Conservation (phyloP, 768 basidiomycete species). For the Termitomyces sp. region DNA sequence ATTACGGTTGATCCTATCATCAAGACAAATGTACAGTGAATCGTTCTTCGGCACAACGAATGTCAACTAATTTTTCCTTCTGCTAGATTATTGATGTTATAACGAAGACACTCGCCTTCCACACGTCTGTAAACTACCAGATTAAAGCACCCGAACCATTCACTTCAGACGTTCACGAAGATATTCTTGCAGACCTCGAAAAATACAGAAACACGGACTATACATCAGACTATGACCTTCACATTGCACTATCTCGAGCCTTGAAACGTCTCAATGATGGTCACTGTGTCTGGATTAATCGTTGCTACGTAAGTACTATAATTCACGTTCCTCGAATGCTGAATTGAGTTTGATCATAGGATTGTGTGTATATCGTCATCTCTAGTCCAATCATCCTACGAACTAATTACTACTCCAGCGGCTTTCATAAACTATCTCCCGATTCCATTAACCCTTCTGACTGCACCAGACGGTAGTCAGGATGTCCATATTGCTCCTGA, state of each 20-base stretch:
- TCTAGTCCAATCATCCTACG: neutral
- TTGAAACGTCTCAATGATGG: conserved; percentile 57
- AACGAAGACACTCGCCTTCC: conserved; percentile 55
- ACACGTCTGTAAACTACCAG: conserved; percentile 61
- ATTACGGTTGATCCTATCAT: conserved; percentile 42
- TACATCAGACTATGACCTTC: conserved; percentile 50
- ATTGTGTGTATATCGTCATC: conserved; percentile 12
- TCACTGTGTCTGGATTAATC: conserved; percentile 52
- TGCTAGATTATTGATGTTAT: conserved; percentile 52
- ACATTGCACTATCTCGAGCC: conserved; percentile 49
- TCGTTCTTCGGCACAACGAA: neutral
- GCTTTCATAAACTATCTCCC: conserved; percentile 47
- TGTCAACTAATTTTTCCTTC: neutral
- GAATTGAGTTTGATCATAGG: conserved; percentile 7
- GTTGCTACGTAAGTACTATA: conserved; percentile 46
- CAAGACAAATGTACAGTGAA: conserved; percentile 44
- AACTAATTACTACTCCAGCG: conserved; percentile 20
- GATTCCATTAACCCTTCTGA: conserved; percentile 43
- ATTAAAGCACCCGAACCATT: conserved; percentile 52
- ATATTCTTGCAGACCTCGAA: conserved; percentile 46
- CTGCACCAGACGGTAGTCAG: conserved; percentile 40
- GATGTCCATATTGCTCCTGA: conserved; percentile 49
- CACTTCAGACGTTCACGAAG: conserved; percentile 50
- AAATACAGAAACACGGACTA: conserved; percentile 42
- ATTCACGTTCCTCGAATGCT: neutral